phyloP scores from a whole-genome alignment of 202 grass and related monocot species.

The Carex sylvatica region DNA sequence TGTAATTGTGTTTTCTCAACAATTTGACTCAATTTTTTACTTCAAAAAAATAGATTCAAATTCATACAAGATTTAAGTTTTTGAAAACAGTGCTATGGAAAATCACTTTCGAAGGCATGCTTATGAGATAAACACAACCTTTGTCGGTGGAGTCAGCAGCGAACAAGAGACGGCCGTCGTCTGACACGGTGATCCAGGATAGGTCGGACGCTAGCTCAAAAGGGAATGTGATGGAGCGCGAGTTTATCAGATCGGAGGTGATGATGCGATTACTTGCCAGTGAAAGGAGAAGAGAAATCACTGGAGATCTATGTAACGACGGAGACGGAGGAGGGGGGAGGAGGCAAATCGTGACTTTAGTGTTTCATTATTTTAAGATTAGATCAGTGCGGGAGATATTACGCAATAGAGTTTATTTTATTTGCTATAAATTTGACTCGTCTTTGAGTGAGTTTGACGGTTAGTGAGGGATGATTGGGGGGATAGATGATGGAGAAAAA shows the following conservation, averaged over 20 bases:
- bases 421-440: no score
- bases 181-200: constrained; percentile 51
- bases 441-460: no score
- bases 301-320: constrained; percentile 28
- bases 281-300: constrained; percentile 63
- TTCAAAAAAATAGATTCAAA: no score
- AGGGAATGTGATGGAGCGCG: constrained; percentile 63
- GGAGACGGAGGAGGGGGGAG: no score
- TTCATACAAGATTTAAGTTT: neutral
- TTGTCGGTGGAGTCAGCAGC: constrained; percentile 42
- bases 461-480: no score
- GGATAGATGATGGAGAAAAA: no score
- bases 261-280: constrained; percentile 74
- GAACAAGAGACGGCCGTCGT: constrained; percentile 75
- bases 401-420: no score
- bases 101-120: constrained; percentile 58
- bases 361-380: no score
- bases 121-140: constrained; percentile 62
- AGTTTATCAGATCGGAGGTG: constrained; percentile 61
- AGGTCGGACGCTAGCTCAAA: constrained; percentile 79
- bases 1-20: no score
- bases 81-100: constrained; percentile 88
- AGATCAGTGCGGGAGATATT: no score
- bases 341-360: no score
- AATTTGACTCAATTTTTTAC: no score